Conservation (phyloP, 345 rosid species). For the Erysimum cheiranthoides region DNA sequence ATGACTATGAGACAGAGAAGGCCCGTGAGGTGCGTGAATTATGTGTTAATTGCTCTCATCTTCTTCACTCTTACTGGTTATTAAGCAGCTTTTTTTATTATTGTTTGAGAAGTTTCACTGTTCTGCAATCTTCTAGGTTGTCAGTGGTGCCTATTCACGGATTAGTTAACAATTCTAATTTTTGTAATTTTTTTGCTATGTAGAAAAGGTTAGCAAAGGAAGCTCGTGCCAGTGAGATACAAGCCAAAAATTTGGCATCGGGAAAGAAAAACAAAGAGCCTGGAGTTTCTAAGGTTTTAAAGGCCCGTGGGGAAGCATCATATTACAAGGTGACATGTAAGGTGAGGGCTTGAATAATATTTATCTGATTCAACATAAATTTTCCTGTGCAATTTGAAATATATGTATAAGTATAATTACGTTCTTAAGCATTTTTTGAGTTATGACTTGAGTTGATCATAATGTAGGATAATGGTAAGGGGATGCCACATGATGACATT, state of each 20-base stretch:
- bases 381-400: constrained; percentile 1
- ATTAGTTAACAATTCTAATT: constrained; percentile 5
- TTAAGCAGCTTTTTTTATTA: constrained; percentile 6
- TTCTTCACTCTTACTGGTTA: constrained; percentile 1
- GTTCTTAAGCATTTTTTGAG: constrained; percentile 11
- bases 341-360: constrained; percentile 54
- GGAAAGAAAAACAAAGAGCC: constrained; percentile 87
- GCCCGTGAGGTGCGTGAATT: constrained; percentile 78
- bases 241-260: constrained; percentile 75
- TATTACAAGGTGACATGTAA: constrained; percentile 93
- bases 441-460: constrained; percentile 37
- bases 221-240: constrained; percentile 80
- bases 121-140: constrained; percentile 25
- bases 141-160: not conserved
- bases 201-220: constrained; percentile 93
- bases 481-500: constrained; percentile 99
- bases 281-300: constrained; percentile 64
- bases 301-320: constrained; percentile 92
- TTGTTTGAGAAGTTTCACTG: constrained; percentile 15
- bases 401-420: not conserved
- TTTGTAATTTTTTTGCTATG: constrained; percentile 35
- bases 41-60: constrained; percentile 24
- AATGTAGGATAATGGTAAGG: constrained; percentile 93
- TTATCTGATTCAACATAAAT: not conserved
- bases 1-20: constrained; percentile 90